Conservation (phyloP, 495 filamentous ascomycete genomes). For the Clohesyomyces aquaticus region DNA sequence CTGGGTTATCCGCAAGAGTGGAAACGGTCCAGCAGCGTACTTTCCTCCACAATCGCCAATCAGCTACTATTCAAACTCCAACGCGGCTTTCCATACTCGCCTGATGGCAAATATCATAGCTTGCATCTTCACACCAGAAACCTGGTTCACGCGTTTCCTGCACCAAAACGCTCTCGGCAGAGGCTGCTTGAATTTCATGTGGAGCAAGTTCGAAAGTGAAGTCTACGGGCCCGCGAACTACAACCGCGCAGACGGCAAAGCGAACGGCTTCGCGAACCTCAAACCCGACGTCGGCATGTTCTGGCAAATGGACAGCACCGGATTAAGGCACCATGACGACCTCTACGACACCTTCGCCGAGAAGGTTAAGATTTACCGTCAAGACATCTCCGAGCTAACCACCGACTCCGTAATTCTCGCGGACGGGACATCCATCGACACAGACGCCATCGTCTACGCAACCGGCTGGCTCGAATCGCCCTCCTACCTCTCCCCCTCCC, state of each 20-base stretch:
- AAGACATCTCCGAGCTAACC: constrained; percentile 40
- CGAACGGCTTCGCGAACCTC: constrained; percentile 45
- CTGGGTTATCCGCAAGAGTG: constrained; percentile 51
- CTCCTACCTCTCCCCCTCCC: constrained; percentile 36
- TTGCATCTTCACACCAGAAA: constrained; percentile 36
- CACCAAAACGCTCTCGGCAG: constrained; percentile 42
- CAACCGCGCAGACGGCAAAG: constrained; percentile 29
- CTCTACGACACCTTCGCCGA: constrained; percentile 50
- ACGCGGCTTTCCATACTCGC: constrained; percentile 27
- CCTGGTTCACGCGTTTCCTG: constrained; percentile 45
- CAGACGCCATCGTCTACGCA: constrained; percentile 49
- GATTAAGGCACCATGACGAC: constrained; percentile 46
- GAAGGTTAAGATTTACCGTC: constrained; percentile 48
- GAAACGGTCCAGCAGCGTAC: constrained; percentile 45
- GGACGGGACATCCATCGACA: constrained; percentile 40
- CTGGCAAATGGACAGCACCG: constrained; percentile 49
- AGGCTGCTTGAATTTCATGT: constrained; percentile 40
- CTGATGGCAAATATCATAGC: constrained; percentile 21
- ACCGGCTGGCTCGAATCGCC: constrained; percentile 48
- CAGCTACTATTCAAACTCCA: constrained; percentile 44
- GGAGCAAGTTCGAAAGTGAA: constrained; percentile 15
- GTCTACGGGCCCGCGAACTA: constrained; percentile 19
- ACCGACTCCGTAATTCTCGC: constrained; percentile 36
- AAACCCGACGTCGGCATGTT: constrained; percentile 46
- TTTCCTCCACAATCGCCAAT: constrained; percentile 37